phyloP scores from a whole-genome alignment of 2,329 filamentous ascomycete species.

The Talaromyces atroroseus region DNA sequence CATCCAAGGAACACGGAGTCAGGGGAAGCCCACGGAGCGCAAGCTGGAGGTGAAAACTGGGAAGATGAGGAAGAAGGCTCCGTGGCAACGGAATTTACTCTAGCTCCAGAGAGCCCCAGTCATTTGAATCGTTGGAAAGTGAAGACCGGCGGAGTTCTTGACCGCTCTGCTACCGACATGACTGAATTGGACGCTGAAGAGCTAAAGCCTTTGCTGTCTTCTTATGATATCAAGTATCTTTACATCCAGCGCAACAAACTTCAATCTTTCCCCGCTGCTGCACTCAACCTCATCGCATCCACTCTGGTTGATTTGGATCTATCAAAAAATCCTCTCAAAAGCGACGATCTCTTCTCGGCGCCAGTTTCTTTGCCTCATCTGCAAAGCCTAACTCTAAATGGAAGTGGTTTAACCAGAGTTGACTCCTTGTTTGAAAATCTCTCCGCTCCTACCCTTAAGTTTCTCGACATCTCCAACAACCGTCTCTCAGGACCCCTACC shows the following conservation, averaged over 20 bases:
- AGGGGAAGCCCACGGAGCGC: neutral
- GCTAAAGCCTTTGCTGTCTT: conserved; percentile 40
- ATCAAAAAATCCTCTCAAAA: conserved; percentile 66
- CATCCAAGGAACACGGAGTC: neutral
- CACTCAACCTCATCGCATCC: conserved; percentile 65
- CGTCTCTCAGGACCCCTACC: conserved; percentile 66
- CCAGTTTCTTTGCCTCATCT: conserved; percentile 66
- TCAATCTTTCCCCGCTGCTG: conserved; percentile 58
- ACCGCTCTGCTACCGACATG: conserved; percentile 63
- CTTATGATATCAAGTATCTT: conserved; percentile 50
- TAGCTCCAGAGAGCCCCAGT: conserved; percentile 40
- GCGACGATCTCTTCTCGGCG: conserved; percentile 60
- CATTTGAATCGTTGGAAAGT: conserved; percentile 31
- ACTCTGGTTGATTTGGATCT: conserved; percentile 68
- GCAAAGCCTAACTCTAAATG: conserved; percentile 68
- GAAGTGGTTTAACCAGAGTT: conserved; percentile 68
- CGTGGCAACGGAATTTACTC: conserved; percentile 36
- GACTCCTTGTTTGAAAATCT: conserved; percentile 61
- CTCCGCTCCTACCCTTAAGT: conserved; percentile 67
- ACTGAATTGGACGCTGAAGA: conserved; percentile 48
- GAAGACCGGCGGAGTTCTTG: conserved; percentile 50
- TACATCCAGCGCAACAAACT: conserved; percentile 75
- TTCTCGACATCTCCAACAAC: conserved; percentile 77
- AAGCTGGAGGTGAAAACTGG: neutral
- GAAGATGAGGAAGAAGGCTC: conserved; percentile 33